phyloP scores from a whole-genome alignment of 306 rosid genomes.

The Cyclanthera cordifolia region DNA sequence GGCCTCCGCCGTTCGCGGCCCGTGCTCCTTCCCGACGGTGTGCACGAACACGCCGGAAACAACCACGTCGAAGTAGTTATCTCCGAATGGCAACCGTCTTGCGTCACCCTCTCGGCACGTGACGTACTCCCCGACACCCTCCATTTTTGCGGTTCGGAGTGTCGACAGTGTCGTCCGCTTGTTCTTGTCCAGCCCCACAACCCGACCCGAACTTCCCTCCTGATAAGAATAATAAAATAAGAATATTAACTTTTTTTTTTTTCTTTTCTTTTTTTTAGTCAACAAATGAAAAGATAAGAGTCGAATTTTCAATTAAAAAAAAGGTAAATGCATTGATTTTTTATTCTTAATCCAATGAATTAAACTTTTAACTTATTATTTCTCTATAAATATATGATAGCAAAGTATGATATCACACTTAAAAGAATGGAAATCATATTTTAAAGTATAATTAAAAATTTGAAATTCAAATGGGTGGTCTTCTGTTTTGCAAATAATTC shows the following conservation, averaged over 20 bases:
- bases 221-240: neutral
- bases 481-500: too few species aligned
- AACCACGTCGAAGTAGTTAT: slow-evolving; percentile 83
- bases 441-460: too few species aligned
- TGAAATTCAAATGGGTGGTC: too few species aligned
- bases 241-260: neutral
- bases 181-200: slow-evolving; percentile 69
- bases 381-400: too few species aligned
- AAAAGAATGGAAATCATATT: too few species aligned
- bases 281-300: neutral
- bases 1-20: slow-evolving; percentile 71
- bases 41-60: slow-evolving; percentile 90
- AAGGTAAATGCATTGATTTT: neutral
- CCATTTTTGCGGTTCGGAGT: slow-evolving; percentile 54
- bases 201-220: slow-evolving; percentile 85
- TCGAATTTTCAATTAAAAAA: neutral
- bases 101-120: slow-evolving; percentile 93
- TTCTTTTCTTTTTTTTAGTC: neutral
- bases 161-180: slow-evolving; percentile 49
- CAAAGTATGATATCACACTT: too few species aligned
- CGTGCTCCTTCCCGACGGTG: slow-evolving; percentile 81
- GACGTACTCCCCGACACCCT: slow-evolving; percentile 89
- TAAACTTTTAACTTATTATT: neutral
- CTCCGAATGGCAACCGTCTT: slow-evolving; percentile 71
- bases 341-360: too few species aligned